A percentile compares a stretch with the other conserved stretches of the same genome.
These are phyloP conservation scores for Aspergillus spinulosporus DNA, from an alignment of 2,329 filamentous ascomycete genomes.

Conservation along the genomic window DNA sequence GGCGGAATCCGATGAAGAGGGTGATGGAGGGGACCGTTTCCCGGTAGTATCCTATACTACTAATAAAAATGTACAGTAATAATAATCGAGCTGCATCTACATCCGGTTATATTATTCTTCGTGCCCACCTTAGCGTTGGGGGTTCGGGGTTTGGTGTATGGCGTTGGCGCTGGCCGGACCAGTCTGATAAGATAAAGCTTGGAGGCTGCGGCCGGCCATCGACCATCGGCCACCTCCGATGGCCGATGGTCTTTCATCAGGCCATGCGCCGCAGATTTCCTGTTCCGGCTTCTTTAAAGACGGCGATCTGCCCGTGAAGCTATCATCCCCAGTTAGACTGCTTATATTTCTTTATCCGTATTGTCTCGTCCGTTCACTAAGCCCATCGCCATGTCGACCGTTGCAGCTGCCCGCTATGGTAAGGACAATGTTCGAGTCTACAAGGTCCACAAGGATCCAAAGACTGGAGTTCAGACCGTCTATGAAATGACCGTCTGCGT, in stretches of 20 bases:
- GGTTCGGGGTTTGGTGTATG: background rate
- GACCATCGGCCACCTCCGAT: conserved; percentile 43
- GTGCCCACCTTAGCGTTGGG: no score
- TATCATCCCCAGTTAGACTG: background rate
- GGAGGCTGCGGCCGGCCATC: conserved; percentile 28
- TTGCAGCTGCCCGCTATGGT: conserved; percentile 51
- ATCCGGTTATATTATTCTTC: background rate
- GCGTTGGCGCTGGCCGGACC: background rate
- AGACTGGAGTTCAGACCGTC: conserved; percentile 77
- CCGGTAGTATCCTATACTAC: background rate
- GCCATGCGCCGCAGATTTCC: conserved; percentile 20
- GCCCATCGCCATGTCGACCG: conserved; percentile 30
- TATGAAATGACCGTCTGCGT: conserved; percentile 95
- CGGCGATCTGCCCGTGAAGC: conserved; percentile 7
- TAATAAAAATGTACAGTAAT: background rate
- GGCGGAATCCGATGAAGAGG: conserved; percentile 49
- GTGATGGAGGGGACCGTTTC: conserved; percentile 42
- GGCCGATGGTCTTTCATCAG: conserved; percentile 33
- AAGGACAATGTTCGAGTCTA: conserved; percentile 98
- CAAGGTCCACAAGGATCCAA: conserved; percentile 82
- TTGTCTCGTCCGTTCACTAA: background rate
- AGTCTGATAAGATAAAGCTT: conserved; percentile 31
- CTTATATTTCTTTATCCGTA: background rate
- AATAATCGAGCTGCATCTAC: background rate
- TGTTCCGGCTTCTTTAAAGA: conserved; percentile 16